Percentiles rank a stretch among this genome's conserved stretches.
Conservation (phyloP, 2,329 filamentous ascomycete genomes). For the Fusarium nanum region DNA sequence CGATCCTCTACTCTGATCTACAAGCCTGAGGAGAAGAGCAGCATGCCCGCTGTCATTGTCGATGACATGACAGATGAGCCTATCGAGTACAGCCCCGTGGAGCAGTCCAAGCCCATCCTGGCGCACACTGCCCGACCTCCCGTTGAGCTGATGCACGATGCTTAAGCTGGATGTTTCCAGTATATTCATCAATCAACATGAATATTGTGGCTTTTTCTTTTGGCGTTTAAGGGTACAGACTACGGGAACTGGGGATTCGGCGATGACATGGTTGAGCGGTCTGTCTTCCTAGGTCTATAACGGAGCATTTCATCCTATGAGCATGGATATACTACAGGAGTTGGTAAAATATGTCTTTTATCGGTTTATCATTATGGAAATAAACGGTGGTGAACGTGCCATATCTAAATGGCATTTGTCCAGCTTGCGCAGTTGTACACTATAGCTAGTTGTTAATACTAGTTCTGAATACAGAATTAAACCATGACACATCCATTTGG, state of each 20-base stretch:
- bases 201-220: constrained; percentile 18
- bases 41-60: constrained; percentile 73
- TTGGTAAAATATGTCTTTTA: constrained; percentile 38
- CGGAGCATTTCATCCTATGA: constrained; percentile 34
- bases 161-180: constrained; percentile 33
- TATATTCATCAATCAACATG: not conserved
- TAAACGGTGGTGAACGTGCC: constrained; percentile 16
- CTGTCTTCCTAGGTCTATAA: constrained; percentile 17
- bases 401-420: constrained; percentile 10
- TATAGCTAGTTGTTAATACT: constrained; percentile 28
- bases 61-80: constrained; percentile 74
- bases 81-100: constrained; percentile 57
- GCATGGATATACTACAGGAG: constrained; percentile 35
- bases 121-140: constrained; percentile 72
- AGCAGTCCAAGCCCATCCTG: constrained; percentile 61
- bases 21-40: constrained; percentile 67
- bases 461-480: constrained; percentile 20
- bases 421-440: constrained; percentile 22
- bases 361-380: constrained; percentile 12
- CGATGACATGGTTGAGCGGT: constrained; percentile 19
- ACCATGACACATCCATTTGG: not conserved
- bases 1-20: constrained; percentile 75
- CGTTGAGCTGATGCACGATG: constrained; percentile 70
- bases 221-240: constrained; percentile 38
- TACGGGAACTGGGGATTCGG: constrained; percentile 13